Evolutionary conservation across 2,329 filamentous ascomycete species (phyloP).

Genomic region (Neophaeococcomyces aloes): DNA sequence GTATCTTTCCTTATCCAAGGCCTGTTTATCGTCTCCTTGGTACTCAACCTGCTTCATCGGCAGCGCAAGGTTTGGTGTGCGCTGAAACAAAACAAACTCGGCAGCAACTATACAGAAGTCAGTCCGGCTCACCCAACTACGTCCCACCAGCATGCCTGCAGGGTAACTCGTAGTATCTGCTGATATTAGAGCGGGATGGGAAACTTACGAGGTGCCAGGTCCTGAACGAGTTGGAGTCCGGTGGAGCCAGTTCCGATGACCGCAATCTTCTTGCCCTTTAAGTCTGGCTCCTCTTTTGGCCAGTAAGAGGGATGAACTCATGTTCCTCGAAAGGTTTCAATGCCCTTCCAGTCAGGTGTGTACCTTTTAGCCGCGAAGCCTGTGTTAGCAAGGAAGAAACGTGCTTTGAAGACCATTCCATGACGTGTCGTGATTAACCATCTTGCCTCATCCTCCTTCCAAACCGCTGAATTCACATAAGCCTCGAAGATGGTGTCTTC

Average conservation of each 20-base stretch:
- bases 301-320: slow-evolving; percentile 52
- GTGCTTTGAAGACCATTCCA: not conserved
- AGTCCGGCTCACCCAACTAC: too few species aligned
- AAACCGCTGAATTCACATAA: slow-evolving; percentile 21
- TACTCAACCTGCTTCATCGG: slow-evolving; percentile 47
- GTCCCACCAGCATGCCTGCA: too few species aligned
- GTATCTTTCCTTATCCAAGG: slow-evolving; percentile 19
- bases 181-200: too few species aligned
- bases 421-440: not conserved
- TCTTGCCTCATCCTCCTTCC: not conserved
- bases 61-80: slow-evolving; percentile 54
- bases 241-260: slow-evolving; percentile 56
- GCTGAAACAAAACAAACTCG: slow-evolving; percentile 44
- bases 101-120: too few species aligned
- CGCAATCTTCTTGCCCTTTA: slow-evolving; percentile 50
- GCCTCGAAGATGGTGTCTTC: slow-evolving; percentile 13
- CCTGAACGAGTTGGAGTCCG: slow-evolving; percentile 54
- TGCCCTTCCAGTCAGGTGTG: slow-evolving; percentile 49
- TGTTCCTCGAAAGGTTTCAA: slow-evolving; percentile 48
- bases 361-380: slow-evolving; percentile 49
- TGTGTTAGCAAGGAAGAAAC: slow-evolving; percentile 22
- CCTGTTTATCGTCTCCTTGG: slow-evolving; percentile 38
- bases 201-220: slow-evolving; percentile 47
- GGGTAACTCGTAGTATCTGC: too few species aligned
- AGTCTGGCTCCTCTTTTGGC: slow-evolving; percentile 44